A percentile compares a stretch with the other conserved stretches of the same genome.
phyloP scores from a whole-genome alignment of 495 filamentous ascomycete species.

The Trichoderma erinaceum region DNA sequence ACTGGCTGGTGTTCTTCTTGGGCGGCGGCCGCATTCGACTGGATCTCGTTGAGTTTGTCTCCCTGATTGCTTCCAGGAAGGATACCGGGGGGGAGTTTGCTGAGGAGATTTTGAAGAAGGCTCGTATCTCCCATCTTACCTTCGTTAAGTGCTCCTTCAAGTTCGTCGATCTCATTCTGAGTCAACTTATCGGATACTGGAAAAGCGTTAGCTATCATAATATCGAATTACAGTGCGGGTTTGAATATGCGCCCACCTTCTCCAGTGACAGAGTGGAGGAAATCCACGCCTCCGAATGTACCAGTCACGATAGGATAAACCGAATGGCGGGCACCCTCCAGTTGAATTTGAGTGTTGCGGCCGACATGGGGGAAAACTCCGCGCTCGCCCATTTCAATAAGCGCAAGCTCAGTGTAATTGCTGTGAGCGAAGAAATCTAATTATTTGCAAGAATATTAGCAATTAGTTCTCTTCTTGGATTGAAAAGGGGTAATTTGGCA shows the following conservation, averaged over 20 bases:
- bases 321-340: slow-evolving; percentile 54
- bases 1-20: slow-evolving; percentile 60
- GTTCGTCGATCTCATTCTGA: slow-evolving; percentile 76
- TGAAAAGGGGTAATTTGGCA: not conserved
- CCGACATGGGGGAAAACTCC: slow-evolving; percentile 83
- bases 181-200: slow-evolving; percentile 74
- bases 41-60: slow-evolving; percentile 57
- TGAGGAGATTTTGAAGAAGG: slow-evolving; percentile 66
- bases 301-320: slow-evolving; percentile 82
- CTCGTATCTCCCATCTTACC: slow-evolving; percentile 53
- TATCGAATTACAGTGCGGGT: too few species aligned
- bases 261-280: slow-evolving; percentile 79
- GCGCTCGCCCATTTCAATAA: slow-evolving; percentile 76
- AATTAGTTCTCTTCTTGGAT: not conserved
- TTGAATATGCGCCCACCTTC: slow-evolving; percentile 41
- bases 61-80: slow-evolving; percentile 58
- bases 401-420: slow-evolving; percentile 79
- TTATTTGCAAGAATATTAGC: slow-evolving; percentile 18
- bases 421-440: slow-evolving; percentile 82
- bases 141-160: slow-evolving; percentile 67
- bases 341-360: slow-evolving; percentile 54
- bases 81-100: slow-evolving; percentile 68
- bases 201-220: slow-evolving; percentile 2
- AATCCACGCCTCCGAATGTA: slow-evolving; percentile 86
- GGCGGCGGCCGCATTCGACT: slow-evolving; percentile 59